Evolutionary conservation across 129 eudicot species (phyloP).

Genomic region (Logfia minima): DNA sequence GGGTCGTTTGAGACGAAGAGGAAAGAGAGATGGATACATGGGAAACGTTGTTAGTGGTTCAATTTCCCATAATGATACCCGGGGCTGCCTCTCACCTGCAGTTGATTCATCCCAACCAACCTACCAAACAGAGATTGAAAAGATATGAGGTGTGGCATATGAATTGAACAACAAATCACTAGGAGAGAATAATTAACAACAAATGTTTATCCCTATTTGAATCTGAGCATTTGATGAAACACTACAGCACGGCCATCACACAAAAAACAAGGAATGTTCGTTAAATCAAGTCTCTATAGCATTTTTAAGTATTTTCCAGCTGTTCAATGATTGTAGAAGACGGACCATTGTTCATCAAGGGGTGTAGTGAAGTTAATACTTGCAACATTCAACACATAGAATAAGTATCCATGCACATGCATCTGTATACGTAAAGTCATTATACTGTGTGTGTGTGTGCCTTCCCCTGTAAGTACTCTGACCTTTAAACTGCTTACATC

Average conservation of each 20-base stretch:
- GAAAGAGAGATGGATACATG: slow-evolving; percentile 95
- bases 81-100: slow-evolving; percentile 98
- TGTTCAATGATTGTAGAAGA: not conserved
- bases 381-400: slow-evolving; percentile 6
- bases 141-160: not conserved
- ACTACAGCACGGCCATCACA: not conserved
- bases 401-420: not conserved
- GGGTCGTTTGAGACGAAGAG: slow-evolving; percentile 90
- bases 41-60: slow-evolving; percentile 98
- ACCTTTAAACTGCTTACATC: not conserved
- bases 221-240: not conserved
- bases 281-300: not conserved
- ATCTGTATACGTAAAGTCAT: not conserved
- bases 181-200: not conserved
- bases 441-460: not conserved
- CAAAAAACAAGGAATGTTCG: not conserved
- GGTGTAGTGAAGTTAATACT: not conserved
- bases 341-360: not conserved
- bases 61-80: slow-evolving; percentile 96
- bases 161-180: not conserved
- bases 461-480: not conserved
- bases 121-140: slow-evolving; percentile 34
- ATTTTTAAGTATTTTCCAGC: not conserved
- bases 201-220: not conserved
- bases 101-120: slow-evolving; percentile 99